These are phyloP conservation scores for Purshia tridentata DNA, from an alignment of 306 rosid species.

Conservation along the genomic window DNA sequence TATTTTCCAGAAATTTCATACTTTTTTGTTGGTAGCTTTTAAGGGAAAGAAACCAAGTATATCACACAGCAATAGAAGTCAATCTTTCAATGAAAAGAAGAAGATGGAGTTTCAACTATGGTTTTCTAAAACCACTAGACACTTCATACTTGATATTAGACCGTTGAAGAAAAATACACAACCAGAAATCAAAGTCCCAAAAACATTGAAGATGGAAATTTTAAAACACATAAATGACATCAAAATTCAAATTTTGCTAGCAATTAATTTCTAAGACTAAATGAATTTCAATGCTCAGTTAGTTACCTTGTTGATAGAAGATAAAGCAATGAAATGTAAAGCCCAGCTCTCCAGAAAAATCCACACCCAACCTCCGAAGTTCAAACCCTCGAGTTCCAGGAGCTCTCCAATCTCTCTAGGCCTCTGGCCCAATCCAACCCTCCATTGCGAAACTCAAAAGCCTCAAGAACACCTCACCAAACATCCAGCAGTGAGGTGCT, in stretches of 20 bases:
- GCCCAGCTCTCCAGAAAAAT: too few species aligned
- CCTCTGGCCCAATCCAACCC: conserved; percentile 57
- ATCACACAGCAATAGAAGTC: background rate
- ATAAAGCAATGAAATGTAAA: too few species aligned
- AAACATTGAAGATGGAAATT: background rate
- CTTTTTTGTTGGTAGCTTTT: background rate
- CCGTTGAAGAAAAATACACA: background rate
- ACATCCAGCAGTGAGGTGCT: conserved; percentile 22
- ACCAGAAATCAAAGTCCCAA: background rate
- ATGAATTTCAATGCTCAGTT: background rate
- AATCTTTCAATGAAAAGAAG: conserved; percentile 1
- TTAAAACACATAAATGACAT: background rate
- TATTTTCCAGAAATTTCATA: too few species aligned
- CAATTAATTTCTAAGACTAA: background rate
- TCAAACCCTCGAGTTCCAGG: too few species aligned
- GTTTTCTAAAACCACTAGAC: background rate
- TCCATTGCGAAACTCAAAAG: conserved; percentile 53
- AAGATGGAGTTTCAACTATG: background rate
- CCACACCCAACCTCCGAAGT: too few species aligned
- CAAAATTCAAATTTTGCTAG: background rate
- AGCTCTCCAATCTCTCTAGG: too few species aligned
- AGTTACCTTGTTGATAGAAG: too few species aligned
- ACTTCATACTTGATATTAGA: background rate
- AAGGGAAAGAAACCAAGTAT: background rate
- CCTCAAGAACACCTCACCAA: conserved; percentile 49